A percentile compares a stretch with the other conserved stretches of the same genome.
Evolutionary conservation across 202 grass and related monocot species (phyloP).

Genomic region (Setaria italica): DNA sequence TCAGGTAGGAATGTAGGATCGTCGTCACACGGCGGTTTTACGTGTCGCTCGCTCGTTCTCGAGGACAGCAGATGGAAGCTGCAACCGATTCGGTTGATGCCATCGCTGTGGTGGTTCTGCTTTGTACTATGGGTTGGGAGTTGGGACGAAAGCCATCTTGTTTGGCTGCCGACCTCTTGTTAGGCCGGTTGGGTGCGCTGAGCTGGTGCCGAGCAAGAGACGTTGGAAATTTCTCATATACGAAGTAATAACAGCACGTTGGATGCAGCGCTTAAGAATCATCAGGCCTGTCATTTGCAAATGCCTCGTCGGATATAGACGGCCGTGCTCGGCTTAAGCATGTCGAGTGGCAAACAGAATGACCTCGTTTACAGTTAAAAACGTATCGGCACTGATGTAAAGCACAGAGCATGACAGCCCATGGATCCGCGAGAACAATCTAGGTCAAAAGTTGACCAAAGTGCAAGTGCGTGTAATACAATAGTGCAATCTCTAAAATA

Average conservation of each 20-base stretch:
- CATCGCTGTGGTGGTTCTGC: not conserved
- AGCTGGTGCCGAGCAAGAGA: constrained; percentile 3
- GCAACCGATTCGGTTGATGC: not conserved
- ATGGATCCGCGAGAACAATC: not conserved
- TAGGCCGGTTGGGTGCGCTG: not conserved
- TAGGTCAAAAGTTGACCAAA: not conserved
- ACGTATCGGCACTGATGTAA: not conserved
- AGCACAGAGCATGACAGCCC: not conserved
- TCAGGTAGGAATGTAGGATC: not conserved
- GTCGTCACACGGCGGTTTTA: not conserved
- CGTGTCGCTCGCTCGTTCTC: not conserved
- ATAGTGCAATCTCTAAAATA: not conserved
- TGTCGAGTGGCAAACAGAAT: not conserved
- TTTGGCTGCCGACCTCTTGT: constrained; percentile 15
- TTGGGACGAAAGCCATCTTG: not conserved
- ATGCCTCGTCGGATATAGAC: no score
- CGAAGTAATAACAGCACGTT: no score
- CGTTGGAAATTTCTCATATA: no score
- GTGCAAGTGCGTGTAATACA: not conserved
- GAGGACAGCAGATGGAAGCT: not conserved
- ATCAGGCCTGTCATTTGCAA: no score
- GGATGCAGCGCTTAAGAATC: no score
- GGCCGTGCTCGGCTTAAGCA: not conserved
- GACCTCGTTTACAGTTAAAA: not conserved
- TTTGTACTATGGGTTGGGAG: no score